These are phyloP conservation scores for Dryadomyces quercivorus DNA, from an alignment of 2,329 filamentous ascomycete species.

Conservation along the genomic window DNA sequence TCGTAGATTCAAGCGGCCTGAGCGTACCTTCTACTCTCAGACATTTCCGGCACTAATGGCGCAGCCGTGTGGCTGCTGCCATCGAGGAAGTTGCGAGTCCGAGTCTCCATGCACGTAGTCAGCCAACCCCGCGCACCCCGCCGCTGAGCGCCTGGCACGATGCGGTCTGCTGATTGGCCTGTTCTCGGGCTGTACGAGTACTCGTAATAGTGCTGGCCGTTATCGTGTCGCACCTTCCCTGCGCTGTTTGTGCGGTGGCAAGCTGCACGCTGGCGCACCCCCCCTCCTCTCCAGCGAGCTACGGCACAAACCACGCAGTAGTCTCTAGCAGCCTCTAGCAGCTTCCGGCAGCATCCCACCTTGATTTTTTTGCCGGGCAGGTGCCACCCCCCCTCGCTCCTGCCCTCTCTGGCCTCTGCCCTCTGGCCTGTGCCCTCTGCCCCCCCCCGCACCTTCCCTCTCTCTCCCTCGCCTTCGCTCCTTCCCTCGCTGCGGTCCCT, in stretches of 20 bases:
- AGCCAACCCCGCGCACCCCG: not conserved
- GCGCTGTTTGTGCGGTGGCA: constrained; percentile 1
- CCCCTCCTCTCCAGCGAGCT: not conserved
- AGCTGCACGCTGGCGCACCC: not conserved
- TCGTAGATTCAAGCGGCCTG: too few species aligned
- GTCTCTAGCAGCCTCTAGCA: not conserved
- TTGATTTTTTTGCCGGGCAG: too few species aligned
- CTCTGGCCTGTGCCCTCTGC: too few species aligned
- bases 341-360: not conserved
- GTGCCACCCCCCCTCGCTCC: too few species aligned
- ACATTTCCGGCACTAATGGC: too few species aligned
- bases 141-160: not conserved
- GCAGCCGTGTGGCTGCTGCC: too few species aligned
- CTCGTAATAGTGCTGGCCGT: too few species aligned
- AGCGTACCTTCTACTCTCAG: too few species aligned
- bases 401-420: not conserved
- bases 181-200: too few species aligned
- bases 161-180: not conserved
- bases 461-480: not conserved
- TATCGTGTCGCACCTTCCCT: not conserved
- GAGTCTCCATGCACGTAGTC: too few species aligned
- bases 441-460: not conserved
- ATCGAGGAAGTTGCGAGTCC: too few species aligned
- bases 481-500: not conserved
- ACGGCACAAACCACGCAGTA: not conserved